Conservation (phyloP, 441 rosid species). For the Erodium moschatum region DNA sequence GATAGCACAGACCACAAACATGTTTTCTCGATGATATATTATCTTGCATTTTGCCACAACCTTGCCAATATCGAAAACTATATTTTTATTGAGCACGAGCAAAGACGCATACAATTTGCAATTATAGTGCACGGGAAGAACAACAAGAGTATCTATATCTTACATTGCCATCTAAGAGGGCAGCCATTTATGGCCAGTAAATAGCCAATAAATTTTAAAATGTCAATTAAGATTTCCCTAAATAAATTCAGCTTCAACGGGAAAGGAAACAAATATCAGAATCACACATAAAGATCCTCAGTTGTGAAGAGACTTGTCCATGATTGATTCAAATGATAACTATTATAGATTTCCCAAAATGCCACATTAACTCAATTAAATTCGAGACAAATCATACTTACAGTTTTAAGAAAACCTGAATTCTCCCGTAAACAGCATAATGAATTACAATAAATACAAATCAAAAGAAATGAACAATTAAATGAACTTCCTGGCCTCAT, state of each 20-base stretch:
- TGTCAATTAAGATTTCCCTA: background rate
- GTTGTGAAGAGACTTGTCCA: background rate
- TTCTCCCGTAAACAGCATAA: background rate
- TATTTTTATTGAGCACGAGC: background rate
- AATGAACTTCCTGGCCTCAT: constrained; percentile 9
- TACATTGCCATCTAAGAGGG: background rate
- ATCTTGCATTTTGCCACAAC: constrained; percentile 1
- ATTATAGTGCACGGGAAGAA: background rate
- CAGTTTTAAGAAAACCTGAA: background rate
- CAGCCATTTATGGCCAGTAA: background rate
- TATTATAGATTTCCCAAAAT: no score
- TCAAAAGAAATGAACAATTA: background rate
- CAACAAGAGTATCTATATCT: background rate
- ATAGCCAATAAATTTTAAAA: background rate
- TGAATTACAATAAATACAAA: background rate
- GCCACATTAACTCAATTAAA: background rate
- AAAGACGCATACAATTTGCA: background rate
- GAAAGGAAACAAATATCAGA: background rate
- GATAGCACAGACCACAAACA: background rate
- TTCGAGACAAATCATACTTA: background rate
- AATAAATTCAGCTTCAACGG: background rate
- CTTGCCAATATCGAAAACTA: background rate
- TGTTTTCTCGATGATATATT: background rate
- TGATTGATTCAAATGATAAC: no score
- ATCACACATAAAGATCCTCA: background rate